Conservation (phyloP, 139 green algal species). For the Chlamydomonas schloesseri region DNA sequence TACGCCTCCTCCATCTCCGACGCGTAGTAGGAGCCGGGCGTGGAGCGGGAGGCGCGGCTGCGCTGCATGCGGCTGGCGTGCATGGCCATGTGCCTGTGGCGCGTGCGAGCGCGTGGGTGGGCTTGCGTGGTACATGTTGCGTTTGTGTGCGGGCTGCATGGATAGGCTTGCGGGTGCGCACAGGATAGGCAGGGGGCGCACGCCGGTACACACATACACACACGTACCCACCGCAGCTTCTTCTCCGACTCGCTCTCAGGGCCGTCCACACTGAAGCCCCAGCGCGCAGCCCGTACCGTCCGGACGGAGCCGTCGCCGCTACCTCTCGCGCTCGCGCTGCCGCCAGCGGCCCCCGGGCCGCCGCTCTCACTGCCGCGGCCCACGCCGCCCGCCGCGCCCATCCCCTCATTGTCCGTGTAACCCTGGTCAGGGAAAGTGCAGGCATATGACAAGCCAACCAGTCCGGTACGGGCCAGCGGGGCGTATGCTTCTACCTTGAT, state of each 20-base stretch:
- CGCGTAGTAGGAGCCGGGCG: neutral
- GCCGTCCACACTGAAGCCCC: constrained; percentile 3
- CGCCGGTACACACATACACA: neutral
- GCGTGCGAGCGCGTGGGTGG: no score
- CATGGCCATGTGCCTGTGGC: constrained; percentile 25
- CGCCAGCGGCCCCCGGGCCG: neutral
- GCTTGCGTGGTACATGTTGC: no score
- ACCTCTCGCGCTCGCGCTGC: neutral
- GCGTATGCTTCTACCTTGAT: no score
- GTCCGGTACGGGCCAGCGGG: no score
- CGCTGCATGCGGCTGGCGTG: constrained; percentile 14
- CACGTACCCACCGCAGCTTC: constrained; percentile 4
- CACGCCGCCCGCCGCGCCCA: neutral
- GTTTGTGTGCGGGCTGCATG: no score
- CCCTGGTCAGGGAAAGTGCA: no score
- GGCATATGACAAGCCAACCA: no score
- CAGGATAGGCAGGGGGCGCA: no score
- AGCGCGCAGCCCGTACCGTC: neutral
- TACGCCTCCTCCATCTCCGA: constrained; percentile 34
- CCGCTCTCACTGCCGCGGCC: neutral
- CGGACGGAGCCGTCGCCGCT: no score
- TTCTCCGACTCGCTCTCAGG: constrained; percentile 21
- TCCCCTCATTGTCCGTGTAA: neutral
- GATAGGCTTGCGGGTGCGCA: no score
- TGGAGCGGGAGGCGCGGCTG: neutral